Percentiles rank a stretch among this genome's conserved stretches.
These are phyloP conservation scores for Aspergillus indologenus DNA, from an alignment of 495 filamentous ascomycete species.

Conservation along the genomic window DNA sequence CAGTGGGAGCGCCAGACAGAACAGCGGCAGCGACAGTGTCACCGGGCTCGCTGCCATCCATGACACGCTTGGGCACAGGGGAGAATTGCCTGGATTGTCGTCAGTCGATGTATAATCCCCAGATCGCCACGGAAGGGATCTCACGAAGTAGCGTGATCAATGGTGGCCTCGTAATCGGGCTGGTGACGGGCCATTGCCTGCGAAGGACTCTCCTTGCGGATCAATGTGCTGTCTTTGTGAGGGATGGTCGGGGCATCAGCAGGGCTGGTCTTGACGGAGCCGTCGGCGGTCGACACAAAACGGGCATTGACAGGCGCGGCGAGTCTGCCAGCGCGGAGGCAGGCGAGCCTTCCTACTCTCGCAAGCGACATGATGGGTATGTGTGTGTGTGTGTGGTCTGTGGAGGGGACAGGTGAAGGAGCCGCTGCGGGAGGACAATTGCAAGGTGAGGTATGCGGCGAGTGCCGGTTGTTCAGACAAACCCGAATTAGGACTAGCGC, in stretches of 20 bases:
- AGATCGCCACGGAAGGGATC: constrained; percentile 17
- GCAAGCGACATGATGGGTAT: constrained; percentile 43
- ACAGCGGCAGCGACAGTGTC: constrained; percentile 74
- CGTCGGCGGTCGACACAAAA: constrained; percentile 30
- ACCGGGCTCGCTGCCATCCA: constrained; percentile 85
- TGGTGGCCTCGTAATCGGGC: constrained; percentile 73
- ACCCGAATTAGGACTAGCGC: constrained; percentile 43
- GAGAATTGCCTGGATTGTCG: constrained; percentile 67
- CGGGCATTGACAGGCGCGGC: constrained; percentile 35
- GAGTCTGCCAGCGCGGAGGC: constrained; percentile 36
- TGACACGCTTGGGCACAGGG: constrained; percentile 79
- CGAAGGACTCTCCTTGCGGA: constrained; percentile 49
- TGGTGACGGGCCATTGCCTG: constrained; percentile 59
- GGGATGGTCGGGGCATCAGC: constrained; percentile 39
- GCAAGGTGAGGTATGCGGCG: constrained; percentile 37
- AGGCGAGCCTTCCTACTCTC: constrained; percentile 39
- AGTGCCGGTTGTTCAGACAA: constrained; percentile 36
- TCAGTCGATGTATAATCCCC: constrained; percentile 22
- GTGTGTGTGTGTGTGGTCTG: constrained; percentile 21
- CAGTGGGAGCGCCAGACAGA: constrained; percentile 87
- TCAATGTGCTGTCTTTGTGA: constrained; percentile 43
- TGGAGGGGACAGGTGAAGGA: constrained; percentile 20
- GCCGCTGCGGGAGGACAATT: constrained; percentile 20
- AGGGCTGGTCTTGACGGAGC: constrained; percentile 39
- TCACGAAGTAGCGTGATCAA: constrained; percentile 82